Evolutionary conservation across 805 yeast species (phyloP), one percentile per base, ranked within the genome.

Genomic region (Hagleromyces aurorensis): DNA sequence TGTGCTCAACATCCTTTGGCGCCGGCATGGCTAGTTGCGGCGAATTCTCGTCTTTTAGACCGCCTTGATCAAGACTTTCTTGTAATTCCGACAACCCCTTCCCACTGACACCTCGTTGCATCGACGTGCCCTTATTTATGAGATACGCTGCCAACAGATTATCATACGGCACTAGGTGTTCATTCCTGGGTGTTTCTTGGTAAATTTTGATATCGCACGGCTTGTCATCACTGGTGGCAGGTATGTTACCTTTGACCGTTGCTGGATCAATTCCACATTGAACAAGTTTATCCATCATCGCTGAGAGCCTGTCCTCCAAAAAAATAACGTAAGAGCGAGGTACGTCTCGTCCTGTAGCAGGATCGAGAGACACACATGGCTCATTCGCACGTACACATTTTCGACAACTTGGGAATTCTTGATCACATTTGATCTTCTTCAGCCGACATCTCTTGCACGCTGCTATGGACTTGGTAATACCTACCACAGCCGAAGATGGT

Each of bases 371-470:
- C 4, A 84, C 75, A 57, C 96, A 86, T 5, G 80, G 82, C 3
- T 62, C 78, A 5, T 73, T 70, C 7, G 81, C 78, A 33, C 64
- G 69, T 11, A 59, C 55, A 52, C 84, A 77, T 38, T 65, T 65
- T 16, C 61, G 56, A 45, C 83, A 78, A 10, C 67, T 55, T 1
- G 82, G 83, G 23, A 63, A 66, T 22, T 61, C 65, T 36, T 76
- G 64, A n/a, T 73, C 69, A 50, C 83, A 77, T 40, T 72, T 73
- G 36, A 75, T 67, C 53, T 75, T 76, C 50, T 71, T 73, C 45
- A 73, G 50, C 11, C 94, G 69, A 46, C 96, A 86, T 33, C 95
- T 61, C 45, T 79, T 80, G 50, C 96, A 86, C 1, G 94, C 94
- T 0, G 84, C 70, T n/a, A 80, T 76, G 0, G 84, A 65, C 30